Conservation (phyloP, 305 asterid species). For the Solanum chacoense region DNA sequence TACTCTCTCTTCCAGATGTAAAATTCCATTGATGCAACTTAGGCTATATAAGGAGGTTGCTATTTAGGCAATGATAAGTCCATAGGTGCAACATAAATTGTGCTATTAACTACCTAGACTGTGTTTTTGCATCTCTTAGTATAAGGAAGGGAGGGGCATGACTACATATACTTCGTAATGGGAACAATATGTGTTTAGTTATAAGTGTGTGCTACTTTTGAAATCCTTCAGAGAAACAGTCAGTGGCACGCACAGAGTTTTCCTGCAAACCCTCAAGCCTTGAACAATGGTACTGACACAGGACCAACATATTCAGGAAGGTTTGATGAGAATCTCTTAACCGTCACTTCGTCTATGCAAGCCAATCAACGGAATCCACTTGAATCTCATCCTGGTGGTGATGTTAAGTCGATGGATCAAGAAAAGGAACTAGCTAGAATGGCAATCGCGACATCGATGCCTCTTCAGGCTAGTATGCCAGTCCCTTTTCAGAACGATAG, state of each 20-base stretch:
- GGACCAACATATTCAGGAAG: conserved; percentile 37
- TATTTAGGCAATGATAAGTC: background rate
- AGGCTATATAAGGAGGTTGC: background rate
- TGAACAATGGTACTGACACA: conserved; percentile 43
- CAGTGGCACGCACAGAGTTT: conserved; percentile 66
- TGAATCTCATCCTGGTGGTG: conserved; percentile 40
- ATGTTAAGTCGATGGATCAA: conserved; percentile 39
- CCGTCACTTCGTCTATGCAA: conserved; percentile 28
- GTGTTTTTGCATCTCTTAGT: background rate
- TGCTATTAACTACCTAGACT: background rate
- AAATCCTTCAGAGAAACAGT: conserved; percentile 56
- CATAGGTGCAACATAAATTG: background rate
- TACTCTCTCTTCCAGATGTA: background rate
- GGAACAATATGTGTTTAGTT: background rate
- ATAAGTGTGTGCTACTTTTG: background rate
- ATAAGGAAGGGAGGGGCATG: background rate
- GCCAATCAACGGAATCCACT: conserved; percentile 32
- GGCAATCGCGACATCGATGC: conserved; percentile 30
- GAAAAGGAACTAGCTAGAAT: conserved; percentile 38
- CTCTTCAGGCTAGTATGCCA: conserved; percentile 19
- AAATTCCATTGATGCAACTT: background rate
- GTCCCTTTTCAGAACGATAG: conserved; percentile 26
- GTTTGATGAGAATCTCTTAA: conserved; percentile 45
- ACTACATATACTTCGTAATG: background rate
- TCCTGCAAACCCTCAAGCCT: conserved; percentile 29